phyloP scores from a whole-genome alignment of 805 yeast species.

The Metschnikowia vanudenii region DNA sequence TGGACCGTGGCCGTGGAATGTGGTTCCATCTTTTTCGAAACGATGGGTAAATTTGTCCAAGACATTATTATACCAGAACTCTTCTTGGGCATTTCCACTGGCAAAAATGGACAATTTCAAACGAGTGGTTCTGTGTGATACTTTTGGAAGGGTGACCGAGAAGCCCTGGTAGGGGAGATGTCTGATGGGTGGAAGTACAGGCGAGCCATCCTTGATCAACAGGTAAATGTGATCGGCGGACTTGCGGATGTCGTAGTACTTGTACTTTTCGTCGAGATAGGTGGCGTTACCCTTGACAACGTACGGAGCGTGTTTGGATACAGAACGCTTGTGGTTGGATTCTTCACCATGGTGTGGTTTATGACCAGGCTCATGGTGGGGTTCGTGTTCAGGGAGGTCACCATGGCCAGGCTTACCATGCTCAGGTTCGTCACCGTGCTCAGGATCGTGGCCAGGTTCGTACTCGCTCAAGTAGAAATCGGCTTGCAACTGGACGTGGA shows the following conservation, averaged over 20 bases:
- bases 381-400: too few species aligned
- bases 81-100: constrained; percentile 78
- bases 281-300: not conserved
- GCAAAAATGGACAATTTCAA: constrained; percentile 59
- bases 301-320: not conserved
- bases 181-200: constrained; percentile 41
- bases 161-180: constrained; percentile 45
- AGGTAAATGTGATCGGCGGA: constrained; percentile 43
- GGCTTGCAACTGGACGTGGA: constrained; percentile 51
- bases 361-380: too few species aligned
- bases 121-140: constrained; percentile 57
- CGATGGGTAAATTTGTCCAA: constrained; percentile 45
- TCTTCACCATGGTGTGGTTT: too few species aligned
- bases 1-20: constrained; percentile 65
- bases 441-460: too few species aligned
- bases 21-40: constrained; percentile 31
- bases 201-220: constrained; percentile 25
- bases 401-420: too few species aligned
- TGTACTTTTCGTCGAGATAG: constrained; percentile 11
- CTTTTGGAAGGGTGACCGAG: constrained; percentile 40
- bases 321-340: not conserved
- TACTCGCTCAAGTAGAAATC: constrained; percentile 40
- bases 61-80: constrained; percentile 75
- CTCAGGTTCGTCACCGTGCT: too few species aligned
- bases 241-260: constrained; percentile 28